A percentile compares a stretch with the other conserved stretches of the same genome.
phyloP scores from a whole-genome alignment of 495 filamentous ascomycete species.

The Ramalina peruviana region DNA sequence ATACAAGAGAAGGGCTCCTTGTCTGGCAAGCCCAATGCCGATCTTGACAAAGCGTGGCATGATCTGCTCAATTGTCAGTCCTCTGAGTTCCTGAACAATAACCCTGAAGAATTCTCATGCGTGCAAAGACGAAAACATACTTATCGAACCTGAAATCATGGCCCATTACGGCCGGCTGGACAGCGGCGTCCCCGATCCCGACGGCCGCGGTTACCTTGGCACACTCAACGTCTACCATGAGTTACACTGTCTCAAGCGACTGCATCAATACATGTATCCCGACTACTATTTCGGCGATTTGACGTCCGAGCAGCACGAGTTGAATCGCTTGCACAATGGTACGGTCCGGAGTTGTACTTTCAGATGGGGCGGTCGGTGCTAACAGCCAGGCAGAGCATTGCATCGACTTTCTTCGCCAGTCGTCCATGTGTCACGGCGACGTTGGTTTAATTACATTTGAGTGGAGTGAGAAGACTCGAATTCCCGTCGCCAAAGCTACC shows the following conservation, averaged over 20 bases:
- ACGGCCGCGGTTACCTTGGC: constrained; percentile 2
- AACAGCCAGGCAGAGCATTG: constrained; percentile 12
- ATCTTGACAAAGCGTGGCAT: constrained; percentile 5
- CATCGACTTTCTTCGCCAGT: constrained; percentile 20
- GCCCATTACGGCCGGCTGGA: constrained; percentile 1
- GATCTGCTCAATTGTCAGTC: constrained; percentile 1
- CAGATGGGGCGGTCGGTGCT: background rate
- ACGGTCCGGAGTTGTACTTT: background rate
- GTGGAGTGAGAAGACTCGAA: background rate
- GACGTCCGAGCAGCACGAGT: background rate
- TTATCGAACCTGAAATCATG: constrained; percentile 6
- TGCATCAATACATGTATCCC: constrained; percentile 3
- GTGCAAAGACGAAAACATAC: background rate
- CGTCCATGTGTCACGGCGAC: constrained; percentile 19
- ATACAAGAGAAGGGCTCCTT: constrained; percentile 4
- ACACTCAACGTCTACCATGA: constrained; percentile 4
- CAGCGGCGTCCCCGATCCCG: constrained; percentile 1
- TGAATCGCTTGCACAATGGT: constrained; percentile 4
- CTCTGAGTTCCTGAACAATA: background rate
- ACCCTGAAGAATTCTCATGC: background rate
- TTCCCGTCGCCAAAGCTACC: background rate
- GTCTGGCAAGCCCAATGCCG: constrained; percentile 1
- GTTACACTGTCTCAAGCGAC: constrained; percentile 1
- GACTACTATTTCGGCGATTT: background rate
- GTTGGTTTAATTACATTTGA: constrained; percentile 2